A percentile compares a stretch with the other conserved stretches of the same genome.
phyloP scores from a whole-genome alignment of 1,139 yeast genomes.

The Meyerozyma guilliermondii region DNA sequence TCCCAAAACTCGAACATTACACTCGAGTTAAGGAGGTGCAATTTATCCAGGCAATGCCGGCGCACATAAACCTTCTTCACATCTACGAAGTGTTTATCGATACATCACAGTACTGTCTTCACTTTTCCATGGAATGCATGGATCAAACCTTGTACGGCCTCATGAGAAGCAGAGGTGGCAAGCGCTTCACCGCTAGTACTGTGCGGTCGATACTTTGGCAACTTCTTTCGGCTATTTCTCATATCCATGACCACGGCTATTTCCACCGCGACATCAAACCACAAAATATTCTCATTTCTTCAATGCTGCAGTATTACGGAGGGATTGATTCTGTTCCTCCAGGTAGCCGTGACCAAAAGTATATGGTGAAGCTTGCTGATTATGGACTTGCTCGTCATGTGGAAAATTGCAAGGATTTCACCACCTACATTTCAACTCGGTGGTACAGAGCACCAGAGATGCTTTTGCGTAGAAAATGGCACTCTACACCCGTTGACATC shows the following conservation, averaged over 20 bases:
- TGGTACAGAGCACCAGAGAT: constrained; percentile 99
- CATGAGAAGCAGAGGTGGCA: constrained; percentile 51
- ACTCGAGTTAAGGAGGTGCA: constrained; percentile 65
- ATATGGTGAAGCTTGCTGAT: constrained; percentile 80
- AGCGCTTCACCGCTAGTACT: constrained; percentile 52
- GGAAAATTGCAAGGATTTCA: constrained; percentile 50
- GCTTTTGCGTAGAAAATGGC: constrained; percentile 91
- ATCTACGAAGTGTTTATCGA: constrained; percentile 79
- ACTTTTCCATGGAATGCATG: constrained; percentile 87
- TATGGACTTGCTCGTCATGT: constrained; percentile 81
- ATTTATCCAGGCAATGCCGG: constrained; percentile 65
- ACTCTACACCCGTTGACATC: constrained; percentile 97
- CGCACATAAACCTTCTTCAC: constrained; percentile 69
- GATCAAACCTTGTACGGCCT: constrained; percentile 74
- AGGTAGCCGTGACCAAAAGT: constrained; percentile 37
- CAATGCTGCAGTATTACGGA: constrained; percentile 50
- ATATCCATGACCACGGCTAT: constrained; percentile 70
- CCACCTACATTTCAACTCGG: constrained; percentile 64
- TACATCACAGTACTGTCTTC: constrained; percentile 49
- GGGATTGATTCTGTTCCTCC: constrained; percentile 37
- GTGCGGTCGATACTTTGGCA: constrained; percentile 66
- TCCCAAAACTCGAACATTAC: constrained; percentile 51
- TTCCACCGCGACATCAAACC: constrained; percentile 87
- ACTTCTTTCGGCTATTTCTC: constrained; percentile 68
- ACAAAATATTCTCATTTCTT: constrained; percentile 68